Conservation (phyloP, 2,329 filamentous ascomycete genomes). For the Aspergillus cejpii region DNA sequence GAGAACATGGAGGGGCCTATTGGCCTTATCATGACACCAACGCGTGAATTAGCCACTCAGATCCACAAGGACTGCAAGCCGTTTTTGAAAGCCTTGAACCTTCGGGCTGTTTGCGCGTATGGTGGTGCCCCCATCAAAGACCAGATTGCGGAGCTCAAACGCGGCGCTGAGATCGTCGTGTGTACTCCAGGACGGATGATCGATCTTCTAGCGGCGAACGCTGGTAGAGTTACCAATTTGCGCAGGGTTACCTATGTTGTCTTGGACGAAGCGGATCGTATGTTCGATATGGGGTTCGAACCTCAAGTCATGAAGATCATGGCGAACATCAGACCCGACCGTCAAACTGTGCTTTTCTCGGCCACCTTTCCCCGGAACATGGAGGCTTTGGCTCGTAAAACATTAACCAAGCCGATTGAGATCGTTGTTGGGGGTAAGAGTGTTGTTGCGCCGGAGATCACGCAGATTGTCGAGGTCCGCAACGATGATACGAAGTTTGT, state of each 20-base stretch:
- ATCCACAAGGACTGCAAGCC: slow-evolving; percentile 94
- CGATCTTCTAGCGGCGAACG: slow-evolving; percentile 86
- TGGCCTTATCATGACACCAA: slow-evolving; percentile 84
- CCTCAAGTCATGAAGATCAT: slow-evolving; percentile 97
- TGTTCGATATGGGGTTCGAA: slow-evolving; percentile 99
- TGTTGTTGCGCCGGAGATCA: slow-evolving; percentile 64
- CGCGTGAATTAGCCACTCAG: slow-evolving; percentile 85
- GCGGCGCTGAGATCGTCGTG: slow-evolving; percentile 89
- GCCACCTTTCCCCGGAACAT: slow-evolving; percentile 94
- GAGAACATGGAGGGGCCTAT: slow-evolving; percentile 82
- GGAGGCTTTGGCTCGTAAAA: slow-evolving; percentile 83
- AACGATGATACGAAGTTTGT: slow-evolving; percentile 77
- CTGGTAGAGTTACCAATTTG: slow-evolving; percentile 88
- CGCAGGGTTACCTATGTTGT: slow-evolving; percentile 87
- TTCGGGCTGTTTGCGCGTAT: slow-evolving; percentile 86
- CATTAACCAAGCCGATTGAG: slow-evolving; percentile 75
- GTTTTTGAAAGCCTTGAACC: slow-evolving; percentile 76
- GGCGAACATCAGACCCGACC: slow-evolving; percentile 80
- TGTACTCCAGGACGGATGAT: slow-evolving; percentile 95
- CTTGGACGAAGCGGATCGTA: slow-evolving; percentile 92
- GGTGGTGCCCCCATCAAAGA: slow-evolving; percentile 95
- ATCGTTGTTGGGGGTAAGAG: slow-evolving; percentile 85
- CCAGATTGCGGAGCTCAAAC: slow-evolving; percentile 92
- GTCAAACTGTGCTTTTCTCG: slow-evolving; percentile 91
- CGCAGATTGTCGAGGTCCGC: slow-evolving; percentile 82